These are phyloP conservation scores for Saturnispora gosingensis DNA, from an alignment of 805 yeast genomes.

Conservation along the genomic window DNA sequence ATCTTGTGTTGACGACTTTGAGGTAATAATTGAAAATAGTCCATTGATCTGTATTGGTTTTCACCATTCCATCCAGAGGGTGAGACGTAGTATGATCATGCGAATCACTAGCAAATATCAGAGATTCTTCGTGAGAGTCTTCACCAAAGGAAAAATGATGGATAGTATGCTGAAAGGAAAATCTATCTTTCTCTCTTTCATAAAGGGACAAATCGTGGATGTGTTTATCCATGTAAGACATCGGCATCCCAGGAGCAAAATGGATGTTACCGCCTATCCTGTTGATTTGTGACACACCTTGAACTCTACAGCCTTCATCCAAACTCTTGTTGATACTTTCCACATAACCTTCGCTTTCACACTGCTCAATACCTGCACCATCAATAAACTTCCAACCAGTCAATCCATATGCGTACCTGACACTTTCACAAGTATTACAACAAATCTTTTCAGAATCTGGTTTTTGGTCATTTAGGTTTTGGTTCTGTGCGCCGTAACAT, in stretches of 20 bases:
- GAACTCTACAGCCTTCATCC: slow-evolving; percentile 80
- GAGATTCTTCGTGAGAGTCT: slow-evolving; percentile 27
- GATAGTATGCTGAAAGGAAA: slow-evolving; percentile 69
- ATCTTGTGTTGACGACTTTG: slow-evolving; percentile 85
- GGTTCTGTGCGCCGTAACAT: slow-evolving; percentile 79
- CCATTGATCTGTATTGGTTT: slow-evolving; percentile 38
- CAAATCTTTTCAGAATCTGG: slow-evolving; percentile 41
- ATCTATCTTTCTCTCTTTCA: slow-evolving; percentile 41
- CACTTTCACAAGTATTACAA: slow-evolving; percentile 81
- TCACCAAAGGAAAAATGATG: slow-evolving; percentile 81
- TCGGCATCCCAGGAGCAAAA: slow-evolving; percentile 90
- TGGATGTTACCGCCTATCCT: slow-evolving; percentile 87
- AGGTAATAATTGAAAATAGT: slow-evolving; percentile 70
- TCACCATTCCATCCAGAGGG: slow-evolving; percentile 54
- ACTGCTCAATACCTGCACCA: slow-evolving; percentile 79
- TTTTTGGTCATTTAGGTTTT: slow-evolving; percentile 35
- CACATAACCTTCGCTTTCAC: slow-evolving; percentile 85
- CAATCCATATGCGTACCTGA: slow-evolving; percentile 67
- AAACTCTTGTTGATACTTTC: slow-evolving; percentile 46
- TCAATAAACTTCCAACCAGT: slow-evolving; percentile 85
- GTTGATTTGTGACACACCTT: slow-evolving; percentile 71
- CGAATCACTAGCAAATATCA: slow-evolving; percentile 10
- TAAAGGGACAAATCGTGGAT: slow-evolving; percentile 79
- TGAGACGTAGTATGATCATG: slow-evolving; percentile 38
- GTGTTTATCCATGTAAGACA: slow-evolving; percentile 51